A percentile compares a stretch with the other conserved stretches of the same genome.
Conservation (phyloP, 345 rosid genomes). For the Dovyalis caffra region DNA sequence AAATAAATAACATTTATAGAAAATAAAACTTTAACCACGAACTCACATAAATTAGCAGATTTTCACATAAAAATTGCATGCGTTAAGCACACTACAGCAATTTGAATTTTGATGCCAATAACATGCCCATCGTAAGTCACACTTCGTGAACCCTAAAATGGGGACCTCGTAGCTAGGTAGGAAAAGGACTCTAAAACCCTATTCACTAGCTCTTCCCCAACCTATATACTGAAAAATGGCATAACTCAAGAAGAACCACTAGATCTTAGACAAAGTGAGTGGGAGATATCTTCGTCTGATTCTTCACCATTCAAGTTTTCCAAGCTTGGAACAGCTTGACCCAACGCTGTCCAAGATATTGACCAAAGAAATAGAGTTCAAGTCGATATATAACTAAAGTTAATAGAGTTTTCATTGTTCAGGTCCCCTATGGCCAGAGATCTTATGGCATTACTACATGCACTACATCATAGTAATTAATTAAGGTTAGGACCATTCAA, state of each 20-base stretch:
- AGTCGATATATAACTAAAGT: too few relatives aligned
- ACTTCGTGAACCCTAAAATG: background rate
- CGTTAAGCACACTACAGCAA: too few relatives aligned
- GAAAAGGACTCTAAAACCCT: background rate
- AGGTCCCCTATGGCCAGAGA: background rate
- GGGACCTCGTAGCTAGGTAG: background rate
- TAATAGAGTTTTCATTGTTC: background rate
- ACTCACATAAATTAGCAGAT: too few relatives aligned
- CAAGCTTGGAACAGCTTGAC: background rate
- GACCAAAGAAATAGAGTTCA: too few relatives aligned
- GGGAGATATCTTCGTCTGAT: background rate
- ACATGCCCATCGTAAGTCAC: too few relatives aligned
- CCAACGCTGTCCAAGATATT: too few relatives aligned
- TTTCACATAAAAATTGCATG: too few relatives aligned
- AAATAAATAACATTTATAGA: too few relatives aligned
- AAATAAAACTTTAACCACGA: too few relatives aligned
- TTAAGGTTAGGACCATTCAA: background rate
- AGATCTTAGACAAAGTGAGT: background rate
- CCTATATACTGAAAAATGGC: conserved; percentile 4
- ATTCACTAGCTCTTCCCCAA: conserved; percentile 7
- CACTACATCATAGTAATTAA: background rate
- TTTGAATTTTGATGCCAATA: too few relatives aligned
- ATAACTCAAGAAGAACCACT: background rate
- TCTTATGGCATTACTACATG: background rate
- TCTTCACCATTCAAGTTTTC: background rate